A percentile compares a stretch with the other conserved stretches of the same genome.
Evolutionary conservation across 164 flowering plant species (phyloP).

Genomic region (Protea cynaroides): DNA sequence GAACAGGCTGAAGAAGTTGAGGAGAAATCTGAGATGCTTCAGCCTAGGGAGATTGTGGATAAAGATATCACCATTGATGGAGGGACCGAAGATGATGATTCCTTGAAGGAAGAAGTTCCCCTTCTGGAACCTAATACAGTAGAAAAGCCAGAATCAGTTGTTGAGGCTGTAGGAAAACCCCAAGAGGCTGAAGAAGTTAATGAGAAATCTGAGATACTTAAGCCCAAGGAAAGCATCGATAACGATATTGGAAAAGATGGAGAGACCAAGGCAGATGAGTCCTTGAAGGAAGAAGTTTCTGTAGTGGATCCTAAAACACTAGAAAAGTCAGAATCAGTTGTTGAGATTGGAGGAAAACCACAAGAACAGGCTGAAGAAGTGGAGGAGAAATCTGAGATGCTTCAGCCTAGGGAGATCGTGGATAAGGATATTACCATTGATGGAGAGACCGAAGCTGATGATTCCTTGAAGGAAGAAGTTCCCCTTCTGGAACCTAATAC

Average conservation of each 20-base stretch:
- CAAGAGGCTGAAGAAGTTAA: slow-evolving; percentile 4
- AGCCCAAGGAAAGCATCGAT: slow-evolving; percentile 9
- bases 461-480: background rate
- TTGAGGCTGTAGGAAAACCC: slow-evolving; percentile 9
- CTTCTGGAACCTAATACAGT: slow-evolving; percentile 3
- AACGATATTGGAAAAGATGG: slow-evolving; percentile 11
- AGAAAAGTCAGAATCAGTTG: too few species aligned
- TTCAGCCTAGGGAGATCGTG: too few species aligned
- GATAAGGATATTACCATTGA: too few species aligned
- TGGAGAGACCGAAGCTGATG: too few species aligned
- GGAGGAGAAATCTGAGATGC: background rate
- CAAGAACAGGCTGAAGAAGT: background rate
- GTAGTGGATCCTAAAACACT: too few species aligned
- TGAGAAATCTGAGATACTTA: slow-evolving; percentile 8
- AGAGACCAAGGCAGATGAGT: slow-evolving; percentile 1
- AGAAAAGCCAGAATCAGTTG: slow-evolving; percentile 6
- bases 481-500: slow-evolving; percentile 9
- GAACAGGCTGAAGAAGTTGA: slow-evolving; percentile 2
- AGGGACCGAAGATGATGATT: too few species aligned
- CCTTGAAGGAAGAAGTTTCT: too few species aligned
- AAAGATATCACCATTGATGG: too few species aligned
- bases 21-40: background rate
- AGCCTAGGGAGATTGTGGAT: too few species aligned
- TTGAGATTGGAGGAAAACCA: too few species aligned
- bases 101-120: background rate